Evolutionary conservation across 768 basidiomycete genomes (phyloP).

Genomic region (Solioccasus polychromus): DNA sequence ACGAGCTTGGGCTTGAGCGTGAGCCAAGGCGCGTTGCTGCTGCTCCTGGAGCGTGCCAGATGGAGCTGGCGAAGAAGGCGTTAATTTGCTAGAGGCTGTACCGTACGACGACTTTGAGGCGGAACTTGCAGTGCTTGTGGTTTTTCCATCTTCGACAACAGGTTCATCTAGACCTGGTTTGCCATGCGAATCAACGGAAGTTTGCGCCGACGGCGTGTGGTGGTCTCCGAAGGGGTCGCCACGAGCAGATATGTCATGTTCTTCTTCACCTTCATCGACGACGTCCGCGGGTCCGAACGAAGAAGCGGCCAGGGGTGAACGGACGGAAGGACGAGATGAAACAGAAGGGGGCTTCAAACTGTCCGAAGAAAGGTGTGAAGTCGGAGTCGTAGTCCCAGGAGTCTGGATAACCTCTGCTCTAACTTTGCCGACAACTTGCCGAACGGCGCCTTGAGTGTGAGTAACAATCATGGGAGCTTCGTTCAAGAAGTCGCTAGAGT

Average conservation of each 20-base stretch:
- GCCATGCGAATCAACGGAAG: constrained; percentile 24
- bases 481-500: constrained; percentile 73
- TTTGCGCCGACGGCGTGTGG: constrained; percentile 29
- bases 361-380: constrained; percentile 31
- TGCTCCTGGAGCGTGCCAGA: constrained; percentile 54
- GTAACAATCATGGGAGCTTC: constrained; percentile 84
- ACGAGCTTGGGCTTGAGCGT: constrained; percentile 58
- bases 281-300: constrained; percentile 73
- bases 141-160: constrained; percentile 57
- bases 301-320: constrained; percentile 66
- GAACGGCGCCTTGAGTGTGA: constrained; percentile 55
- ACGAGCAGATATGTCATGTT: constrained; percentile 24
- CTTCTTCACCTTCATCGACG: constrained; percentile 43
- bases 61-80: constrained; percentile 43
- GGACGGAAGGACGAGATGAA: constrained; percentile 41
- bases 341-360: constrained; percentile 40
- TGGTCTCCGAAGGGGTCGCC: constrained; percentile 66
- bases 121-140: constrained; percentile 48
- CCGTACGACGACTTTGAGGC: constrained; percentile 48
- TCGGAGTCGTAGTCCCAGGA: constrained; percentile 36
- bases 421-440: constrained; percentile 72
- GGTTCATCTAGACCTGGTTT: constrained; percentile 40
- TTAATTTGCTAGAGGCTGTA: constrained; percentile 61
- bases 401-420: constrained; percentile 78
- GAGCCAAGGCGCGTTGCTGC: constrained; percentile 60